Conservation (phyloP, 768 basidiomycete genomes). For the Gymnopilus dilepis region DNA sequence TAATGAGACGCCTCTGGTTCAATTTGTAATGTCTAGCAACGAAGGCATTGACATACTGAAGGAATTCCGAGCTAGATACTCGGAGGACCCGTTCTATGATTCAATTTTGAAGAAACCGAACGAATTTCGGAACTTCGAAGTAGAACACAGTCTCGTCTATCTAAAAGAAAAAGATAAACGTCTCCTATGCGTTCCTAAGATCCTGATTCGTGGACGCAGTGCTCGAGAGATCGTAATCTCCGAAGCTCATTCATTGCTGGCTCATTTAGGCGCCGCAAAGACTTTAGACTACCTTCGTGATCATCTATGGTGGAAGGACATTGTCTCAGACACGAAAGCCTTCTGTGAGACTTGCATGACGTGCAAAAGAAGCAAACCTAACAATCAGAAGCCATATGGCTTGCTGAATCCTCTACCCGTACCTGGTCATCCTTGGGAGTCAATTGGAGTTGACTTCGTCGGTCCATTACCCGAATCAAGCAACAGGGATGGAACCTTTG, state of each 20-base stretch:
- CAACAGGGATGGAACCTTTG: slow-evolving; percentile 26
- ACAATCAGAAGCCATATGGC: slow-evolving; percentile 17
- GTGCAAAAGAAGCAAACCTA: slow-evolving; percentile 4
- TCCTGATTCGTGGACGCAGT: slow-evolving; percentile 17
- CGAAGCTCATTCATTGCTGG: slow-evolving; percentile 5
- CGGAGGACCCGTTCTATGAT: slow-evolving; percentile 21
- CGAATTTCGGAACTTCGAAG: slow-evolving; percentile 22
- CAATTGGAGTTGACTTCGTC: slow-evolving; percentile 36
- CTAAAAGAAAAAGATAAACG: slow-evolving; percentile 8
- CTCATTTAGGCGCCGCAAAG: background rate
- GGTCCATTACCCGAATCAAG: slow-evolving; percentile 35
- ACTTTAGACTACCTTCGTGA: background rate
- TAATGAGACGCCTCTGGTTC: no score
- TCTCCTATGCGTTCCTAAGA: slow-evolving; percentile 25
- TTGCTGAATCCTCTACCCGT: slow-evolving; percentile 10
- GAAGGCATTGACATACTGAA: no score
- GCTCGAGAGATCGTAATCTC: slow-evolving; percentile 13
- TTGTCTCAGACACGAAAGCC: background rate
- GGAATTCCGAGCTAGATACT: slow-evolving; percentile 12
- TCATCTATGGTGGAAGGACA: slow-evolving; percentile 6
- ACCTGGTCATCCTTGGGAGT: slow-evolving; percentile 9
- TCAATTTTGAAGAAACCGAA: slow-evolving; percentile 16
- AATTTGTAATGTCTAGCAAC: no score
- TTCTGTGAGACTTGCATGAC: slow-evolving; percentile 1
- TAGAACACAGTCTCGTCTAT: slow-evolving; percentile 15